A percentile compares a stretch with the other conserved stretches of the same genome.
phyloP scores from a whole-genome alignment of 805 yeast species.

The Lipomyces orientalis region DNA sequence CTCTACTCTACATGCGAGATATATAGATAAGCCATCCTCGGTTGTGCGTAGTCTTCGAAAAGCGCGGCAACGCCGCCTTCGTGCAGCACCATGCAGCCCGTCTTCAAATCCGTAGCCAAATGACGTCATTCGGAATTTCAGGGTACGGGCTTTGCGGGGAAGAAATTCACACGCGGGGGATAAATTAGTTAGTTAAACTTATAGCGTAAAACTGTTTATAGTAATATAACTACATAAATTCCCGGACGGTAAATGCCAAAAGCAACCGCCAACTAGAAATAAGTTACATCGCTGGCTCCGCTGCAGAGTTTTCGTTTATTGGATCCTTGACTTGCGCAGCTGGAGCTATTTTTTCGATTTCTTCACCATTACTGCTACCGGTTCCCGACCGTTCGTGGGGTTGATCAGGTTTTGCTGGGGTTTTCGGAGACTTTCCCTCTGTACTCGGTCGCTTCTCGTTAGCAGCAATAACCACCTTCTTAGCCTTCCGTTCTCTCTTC shows the following conservation, averaged over 20 bases:
- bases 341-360: not conserved
- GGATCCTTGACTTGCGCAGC: not conserved
- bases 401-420: not conserved
- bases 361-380: not conserved
- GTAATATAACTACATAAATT: too few species aligned
- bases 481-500: not conserved
- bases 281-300: not conserved
- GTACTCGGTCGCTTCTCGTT: not conserved
- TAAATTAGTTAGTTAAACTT: too few species aligned
- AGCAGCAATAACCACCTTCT: not conserved
- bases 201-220: too few species aligned
- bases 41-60: too few species aligned
- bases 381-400: not conserved
- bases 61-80: too few species aligned
- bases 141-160: too few species aligned
- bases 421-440: not conserved
- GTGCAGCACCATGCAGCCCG: too few species aligned
- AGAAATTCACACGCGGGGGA: too few species aligned
- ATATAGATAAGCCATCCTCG: not conserved
- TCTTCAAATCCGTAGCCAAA: too few species aligned
- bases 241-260: too few species aligned
- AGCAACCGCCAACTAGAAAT: not conserved
- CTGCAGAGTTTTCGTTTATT: not conserved
- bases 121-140: too few species aligned
- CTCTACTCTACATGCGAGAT: not conserved